Evolutionary conservation across 2,329 filamentous ascomycete species (phyloP).

Genomic region (Epichloe uncinata): DNA sequence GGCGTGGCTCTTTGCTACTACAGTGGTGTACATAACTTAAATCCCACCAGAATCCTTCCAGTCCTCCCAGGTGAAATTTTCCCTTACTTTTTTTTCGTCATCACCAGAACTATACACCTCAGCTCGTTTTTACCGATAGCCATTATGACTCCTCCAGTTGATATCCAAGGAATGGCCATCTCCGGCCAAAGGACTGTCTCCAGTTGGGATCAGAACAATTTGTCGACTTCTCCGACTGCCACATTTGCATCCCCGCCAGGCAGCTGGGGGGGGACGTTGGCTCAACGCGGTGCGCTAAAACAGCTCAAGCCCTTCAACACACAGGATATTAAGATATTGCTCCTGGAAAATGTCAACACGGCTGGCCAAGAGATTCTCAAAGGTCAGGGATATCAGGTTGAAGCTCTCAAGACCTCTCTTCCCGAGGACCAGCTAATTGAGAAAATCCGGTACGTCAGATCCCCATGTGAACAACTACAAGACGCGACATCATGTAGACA

Average conservation of each 20-base stretch:
- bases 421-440: constrained; percentile 89
- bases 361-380: constrained; percentile 73
- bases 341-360: constrained; percentile 92
- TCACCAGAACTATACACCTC: neutral
- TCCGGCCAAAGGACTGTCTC: constrained; percentile 29
- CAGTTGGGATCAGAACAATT: constrained; percentile 37
- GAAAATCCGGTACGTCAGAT: constrained; percentile 68
- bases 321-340: constrained; percentile 88
- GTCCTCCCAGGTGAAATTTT: neutral
- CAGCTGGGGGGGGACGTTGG: constrained; percentile 37
- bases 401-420: constrained; percentile 76
- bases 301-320: constrained; percentile 91
- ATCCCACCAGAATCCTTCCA: neutral
- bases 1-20: too few relatives aligned
- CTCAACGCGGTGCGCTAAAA: constrained; percentile 39
- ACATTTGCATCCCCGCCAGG: constrained; percentile 62
- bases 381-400: constrained; percentile 89
- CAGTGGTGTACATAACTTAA: too few relatives aligned
- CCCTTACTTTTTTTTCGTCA: neutral
- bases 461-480: neutral
- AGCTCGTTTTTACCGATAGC: neutral
- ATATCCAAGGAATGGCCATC: constrained; percentile 29
- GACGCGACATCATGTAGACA: neutral
- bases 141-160: constrained; percentile 30
- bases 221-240: constrained; percentile 63